Conservation (phyloP, 2,329 filamentous ascomycete species). For the Aspergillus oerlinghausenensis region DNA sequence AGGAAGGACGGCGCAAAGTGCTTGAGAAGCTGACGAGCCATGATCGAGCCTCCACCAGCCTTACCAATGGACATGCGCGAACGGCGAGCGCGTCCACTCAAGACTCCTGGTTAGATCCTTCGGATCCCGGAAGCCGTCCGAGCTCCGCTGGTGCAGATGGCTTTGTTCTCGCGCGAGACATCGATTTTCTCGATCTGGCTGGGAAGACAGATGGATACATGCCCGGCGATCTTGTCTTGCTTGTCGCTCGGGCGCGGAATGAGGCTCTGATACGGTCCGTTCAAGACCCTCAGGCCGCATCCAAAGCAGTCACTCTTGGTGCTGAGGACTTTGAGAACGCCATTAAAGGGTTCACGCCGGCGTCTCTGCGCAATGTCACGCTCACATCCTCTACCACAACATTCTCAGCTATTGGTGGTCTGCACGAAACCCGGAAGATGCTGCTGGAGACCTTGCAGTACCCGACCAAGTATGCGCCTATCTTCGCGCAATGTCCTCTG, state of each 20-base stretch:
- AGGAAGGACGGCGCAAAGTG: conserved; percentile 78
- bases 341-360: conserved; percentile 87
- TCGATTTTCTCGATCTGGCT: conserved; percentile 90
- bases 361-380: conserved; percentile 89
- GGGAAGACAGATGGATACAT: conserved; percentile 96
- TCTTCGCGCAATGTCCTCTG: conserved; percentile 92
- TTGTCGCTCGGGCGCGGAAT: conserved; percentile 82
- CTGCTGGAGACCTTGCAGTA: conserved; percentile 94
- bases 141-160: conserved; percentile 50
- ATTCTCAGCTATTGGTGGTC: conserved; percentile 85
- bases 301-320: conserved; percentile 59
- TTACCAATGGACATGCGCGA: conserved; percentile 39
- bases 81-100: conserved; percentile 38
- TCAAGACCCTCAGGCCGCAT: conserved; percentile 46
- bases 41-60: conserved; percentile 31
- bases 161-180: conserved; percentile 67
- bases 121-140: conserved; percentile 51
- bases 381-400: conserved; percentile 89
- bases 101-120: conserved; percentile 73
- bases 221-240: conserved; percentile 84
- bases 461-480: conserved; percentile 94
- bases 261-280: conserved; percentile 88
- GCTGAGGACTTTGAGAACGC: conserved; percentile 77
- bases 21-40: conserved; percentile 70
- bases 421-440: conserved; percentile 81